phyloP scores from a whole-genome alignment of 73 alveolate species.

The Durusdinium trenchii region DNA sequence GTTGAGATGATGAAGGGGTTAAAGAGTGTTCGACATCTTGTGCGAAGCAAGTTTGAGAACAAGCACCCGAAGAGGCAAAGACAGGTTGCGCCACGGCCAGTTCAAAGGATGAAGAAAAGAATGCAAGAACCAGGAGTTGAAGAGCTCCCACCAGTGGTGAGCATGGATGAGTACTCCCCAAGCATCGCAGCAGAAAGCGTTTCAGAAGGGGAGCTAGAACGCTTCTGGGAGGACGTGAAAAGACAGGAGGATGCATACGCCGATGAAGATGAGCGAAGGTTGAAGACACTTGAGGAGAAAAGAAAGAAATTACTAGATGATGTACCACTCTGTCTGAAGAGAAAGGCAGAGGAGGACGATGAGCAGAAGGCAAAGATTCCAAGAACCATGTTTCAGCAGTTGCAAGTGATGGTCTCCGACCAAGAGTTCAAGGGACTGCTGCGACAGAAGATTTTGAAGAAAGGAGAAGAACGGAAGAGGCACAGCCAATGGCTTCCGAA shows the following conservation, averaged over 20 bases:
- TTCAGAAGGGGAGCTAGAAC: neutral
- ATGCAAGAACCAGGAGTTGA: too few species aligned
- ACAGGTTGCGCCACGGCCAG: neutral
- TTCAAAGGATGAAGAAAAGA: neutral
- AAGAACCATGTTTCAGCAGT: neutral
- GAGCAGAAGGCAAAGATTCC: neutral
- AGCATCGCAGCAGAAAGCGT: neutral
- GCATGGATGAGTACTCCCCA: too few species aligned
- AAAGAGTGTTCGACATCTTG: neutral
- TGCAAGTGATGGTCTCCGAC: neutral
- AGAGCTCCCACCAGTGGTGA: too few species aligned
- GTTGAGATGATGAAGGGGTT: neutral
- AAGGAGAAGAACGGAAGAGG: neutral
- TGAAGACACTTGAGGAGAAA: neutral
- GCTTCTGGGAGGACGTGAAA: neutral
- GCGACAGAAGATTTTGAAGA: neutral
- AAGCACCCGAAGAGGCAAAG: neutral
- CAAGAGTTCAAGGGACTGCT: neutral
- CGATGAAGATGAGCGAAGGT: neutral
- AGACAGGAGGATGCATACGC: neutral
- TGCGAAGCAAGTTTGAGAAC: neutral
- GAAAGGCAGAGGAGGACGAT: neutral
- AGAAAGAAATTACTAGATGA: neutral
- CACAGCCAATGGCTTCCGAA: slow-evolving; percentile 12
- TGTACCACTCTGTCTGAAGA: neutral